Evolutionary conservation across 1,284 basidiomycete species (phyloP), one percentile per base, ranked within the genome.

Genomic region (Leccinum griseonigrum): DNA sequence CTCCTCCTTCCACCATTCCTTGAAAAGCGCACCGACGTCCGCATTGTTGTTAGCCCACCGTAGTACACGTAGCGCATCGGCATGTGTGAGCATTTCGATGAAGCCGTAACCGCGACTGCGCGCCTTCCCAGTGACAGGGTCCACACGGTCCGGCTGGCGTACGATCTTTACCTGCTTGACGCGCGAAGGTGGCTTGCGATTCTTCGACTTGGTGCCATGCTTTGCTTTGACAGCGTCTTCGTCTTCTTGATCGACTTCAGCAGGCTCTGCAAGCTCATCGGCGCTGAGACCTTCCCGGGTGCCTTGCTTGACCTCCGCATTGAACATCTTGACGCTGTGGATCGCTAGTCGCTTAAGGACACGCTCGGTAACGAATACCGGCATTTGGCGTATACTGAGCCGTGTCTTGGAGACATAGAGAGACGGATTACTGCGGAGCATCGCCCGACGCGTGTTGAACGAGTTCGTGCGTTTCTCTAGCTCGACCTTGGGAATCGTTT

Each of bases 31-130:
- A 2, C 82, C 83, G 0, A 91, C 83, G 1, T 81, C 83, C 0
- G 83, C 76, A 71, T 97, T 96, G 71, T 93, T 97, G 78, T 99
- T 99, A 16, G 91, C 89, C 93, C 94, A 99, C 26, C 97, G 84
- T 38, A 99, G 76, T 1, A 98, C 91, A 51, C 93, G 90, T 36
- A 99, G 80, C 3, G 97, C 95, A 71, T 98, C 94, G 10, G 89
- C 85, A 73, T 98, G 97, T 29, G 79, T 84, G 43, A 86, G 80
- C 85, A 98, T 86, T 79, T 99, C 97, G 48, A 99, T 73, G 79
- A 99, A 99, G 14, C 97, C 97, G 70, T 98, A 99, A 0, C 97
- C 97, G 72, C 91, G 93, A 67, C 90, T 93, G 60, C 91, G 84
- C 3, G 94, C 94, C 67, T 92, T 87, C 2, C 92, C 93, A 0